Percentiles rank a stretch among this genome's conserved stretches.
Evolutionary conservation across 768 basidiomycete species (phyloP).

Genomic region (Hericium coralloides): DNA sequence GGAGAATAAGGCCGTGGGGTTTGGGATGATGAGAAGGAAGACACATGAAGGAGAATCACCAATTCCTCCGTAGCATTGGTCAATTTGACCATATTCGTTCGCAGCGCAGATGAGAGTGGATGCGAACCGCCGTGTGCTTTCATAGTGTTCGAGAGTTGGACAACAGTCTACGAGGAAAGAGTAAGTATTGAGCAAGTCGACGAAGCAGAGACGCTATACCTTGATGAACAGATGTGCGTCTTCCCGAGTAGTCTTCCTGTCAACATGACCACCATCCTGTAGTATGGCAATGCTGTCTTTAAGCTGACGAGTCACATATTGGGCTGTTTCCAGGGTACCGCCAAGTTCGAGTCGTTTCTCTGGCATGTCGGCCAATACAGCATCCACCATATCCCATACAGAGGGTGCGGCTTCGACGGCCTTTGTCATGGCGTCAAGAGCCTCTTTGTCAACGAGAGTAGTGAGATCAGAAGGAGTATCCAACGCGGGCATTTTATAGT

Average conservation of each 20-base stretch:
- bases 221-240: slow-evolving; percentile 78
- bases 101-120: slow-evolving; percentile 50
- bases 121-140: slow-evolving; percentile 51
- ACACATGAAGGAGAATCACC: slow-evolving; percentile 78
- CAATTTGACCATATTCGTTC: slow-evolving; percentile 64
- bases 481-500: slow-evolving; percentile 29
- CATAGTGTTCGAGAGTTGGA: slow-evolving; percentile 65
- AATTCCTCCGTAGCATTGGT: slow-evolving; percentile 84
- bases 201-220: slow-evolving; percentile 30
- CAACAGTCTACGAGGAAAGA: slow-evolving; percentile 50
- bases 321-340: slow-evolving; percentile 52
- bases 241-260: slow-evolving; percentile 59
- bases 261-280: slow-evolving; percentile 44
- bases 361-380: slow-evolving; percentile 44
- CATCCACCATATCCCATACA: slow-evolving; percentile 78
- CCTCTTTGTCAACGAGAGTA: slow-evolving; percentile 67
- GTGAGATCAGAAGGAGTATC: slow-evolving; percentile 49
- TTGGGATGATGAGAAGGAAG: slow-evolving; percentile 60
- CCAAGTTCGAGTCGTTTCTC: slow-evolving; percentile 35
- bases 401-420: slow-evolving; percentile 74
- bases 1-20: slow-evolving; percentile 55
- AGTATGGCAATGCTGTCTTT: slow-evolving; percentile 48
- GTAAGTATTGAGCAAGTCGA: no score
- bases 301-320: slow-evolving; percentile 54
- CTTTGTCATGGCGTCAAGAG: slow-evolving; percentile 66